phyloP scores from a whole-genome alignment of 805 yeast species.

The Kuraishia capsulata region DNA sequence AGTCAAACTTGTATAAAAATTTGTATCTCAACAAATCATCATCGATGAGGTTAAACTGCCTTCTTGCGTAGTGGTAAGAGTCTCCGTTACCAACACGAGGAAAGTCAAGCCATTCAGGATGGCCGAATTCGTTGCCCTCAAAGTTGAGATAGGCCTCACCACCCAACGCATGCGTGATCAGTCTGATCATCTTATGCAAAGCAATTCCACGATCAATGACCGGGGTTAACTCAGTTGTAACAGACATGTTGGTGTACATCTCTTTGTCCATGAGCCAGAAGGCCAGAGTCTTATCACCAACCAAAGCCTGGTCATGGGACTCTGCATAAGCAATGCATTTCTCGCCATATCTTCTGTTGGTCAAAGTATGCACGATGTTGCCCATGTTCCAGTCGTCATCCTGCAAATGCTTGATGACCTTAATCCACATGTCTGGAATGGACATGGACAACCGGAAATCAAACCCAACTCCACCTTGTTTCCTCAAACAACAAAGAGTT shows the following conservation, averaged over 20 bases:
- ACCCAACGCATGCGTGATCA: constrained; percentile 83
- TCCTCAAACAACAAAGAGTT: constrained; percentile 71
- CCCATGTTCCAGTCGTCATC: constrained; percentile 94
- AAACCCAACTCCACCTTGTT: constrained; percentile 83
- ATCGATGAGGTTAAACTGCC: constrained; percentile 83
- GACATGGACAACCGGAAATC: constrained; percentile 96
- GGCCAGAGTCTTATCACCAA: constrained; percentile 93
- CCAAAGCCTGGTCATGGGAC: constrained; percentile 95
- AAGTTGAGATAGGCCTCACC: constrained; percentile 95
- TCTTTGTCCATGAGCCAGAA: constrained; percentile 99
- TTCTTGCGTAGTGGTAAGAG: constrained; percentile 87
- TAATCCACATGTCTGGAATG: constrained; percentile 98
- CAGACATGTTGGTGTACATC: constrained; percentile 94
- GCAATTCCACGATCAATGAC: constrained; percentile 84
- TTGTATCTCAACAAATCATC: constrained; percentile 77
- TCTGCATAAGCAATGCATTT: constrained; percentile 89
- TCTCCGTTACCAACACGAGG: constrained; percentile 85
- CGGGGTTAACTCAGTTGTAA: constrained; percentile 61
- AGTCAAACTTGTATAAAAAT: constrained; percentile 73
- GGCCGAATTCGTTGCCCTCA: constrained; percentile 98
- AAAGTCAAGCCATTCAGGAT: constrained; percentile 98
- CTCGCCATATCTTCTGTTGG: constrained; percentile 84
- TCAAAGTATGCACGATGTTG: constrained; percentile 66
- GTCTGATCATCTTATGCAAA: constrained; percentile 83
- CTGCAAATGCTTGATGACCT: constrained; percentile 66